Evolutionary conservation across 306 rosid genomes (phyloP), one percentile per base, ranked within the genome.

Genomic region (Quercus engelmannii): DNA sequence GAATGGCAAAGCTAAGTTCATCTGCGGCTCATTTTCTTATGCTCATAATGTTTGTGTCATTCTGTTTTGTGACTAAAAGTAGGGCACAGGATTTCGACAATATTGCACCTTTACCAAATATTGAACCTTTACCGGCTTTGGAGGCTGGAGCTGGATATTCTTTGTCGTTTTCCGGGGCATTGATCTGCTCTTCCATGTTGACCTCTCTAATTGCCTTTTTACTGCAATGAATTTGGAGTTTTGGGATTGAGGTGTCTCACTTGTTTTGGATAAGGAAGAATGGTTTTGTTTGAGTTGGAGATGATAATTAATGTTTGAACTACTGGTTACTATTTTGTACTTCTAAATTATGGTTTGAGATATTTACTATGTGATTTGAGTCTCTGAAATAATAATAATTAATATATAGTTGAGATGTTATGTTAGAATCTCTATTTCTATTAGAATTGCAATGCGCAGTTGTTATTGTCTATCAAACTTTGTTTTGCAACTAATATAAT

Each of bases 131-230:
- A 8, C 78, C 96, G 0, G 85, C 78, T 64, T 30, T 85, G 81
- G 86, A 79, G 38, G 70, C 96, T 58, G 96, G 96, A 72, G 75
- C 65, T 25, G 93, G 90, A 30, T 79, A 73, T 81, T 58, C 86
- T 83, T 67, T 80, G 55, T 69, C 77, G 61, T 73, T 89, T 73
- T 82, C 91, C 25, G 79, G 70, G 75, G 78, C 75, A 26, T 65
- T 82, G 75, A 69, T 55, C 21, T 70, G 62, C 65, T 86, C 73
- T 71, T 85, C 88, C 65, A 0, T 87, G 43, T 51, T 91, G 82
- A 84, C 80, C 82, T 87, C 90, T 83, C 68, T 91, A 49, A 59
- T 81, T 75, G 77, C 86, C 58, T 83, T 83, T 71, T 62, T 79
- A 56, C 62, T 85, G 79, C 81, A 78, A 58, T 80, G 77, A 78